Percentiles rank a stretch among this genome's conserved stretches.
phyloP scores from a whole-genome alignment of 352 stramenopile genomes.

The Globisporangium barbulae region DNA sequence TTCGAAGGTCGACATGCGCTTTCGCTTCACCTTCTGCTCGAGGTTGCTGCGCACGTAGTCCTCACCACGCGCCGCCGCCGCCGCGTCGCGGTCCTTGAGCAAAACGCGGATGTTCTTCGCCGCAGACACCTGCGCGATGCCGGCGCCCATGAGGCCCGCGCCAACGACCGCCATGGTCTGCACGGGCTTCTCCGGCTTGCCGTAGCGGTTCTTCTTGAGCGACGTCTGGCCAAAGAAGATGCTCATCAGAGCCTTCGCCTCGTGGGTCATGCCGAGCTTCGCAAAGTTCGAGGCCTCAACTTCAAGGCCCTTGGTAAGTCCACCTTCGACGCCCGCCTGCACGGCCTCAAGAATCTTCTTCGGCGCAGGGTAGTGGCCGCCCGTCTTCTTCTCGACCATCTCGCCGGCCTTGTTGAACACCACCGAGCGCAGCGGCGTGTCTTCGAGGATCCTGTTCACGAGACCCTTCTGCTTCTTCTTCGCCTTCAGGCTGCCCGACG shows the following conservation, averaged over 20 bases:
- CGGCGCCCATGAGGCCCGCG: slow-evolving; percentile 98
- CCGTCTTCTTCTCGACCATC: slow-evolving; percentile 97
- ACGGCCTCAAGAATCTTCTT: slow-evolving; percentile 93
- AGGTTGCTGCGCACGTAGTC: slow-evolving; percentile 95
- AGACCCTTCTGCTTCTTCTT: slow-evolving; percentile 90
- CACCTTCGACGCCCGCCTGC: slow-evolving; percentile 85
- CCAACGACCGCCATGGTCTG: slow-evolving; percentile 96
- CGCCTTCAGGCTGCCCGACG: slow-evolving; percentile 87
- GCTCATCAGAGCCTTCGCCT: slow-evolving; percentile 95
- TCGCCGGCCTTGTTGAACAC: slow-evolving; percentile 95
- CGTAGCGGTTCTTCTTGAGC: slow-evolving; percentile 97
- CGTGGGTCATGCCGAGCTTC: slow-evolving; percentile 94
- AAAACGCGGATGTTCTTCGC: slow-evolving; percentile 94
- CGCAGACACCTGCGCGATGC: slow-evolving; percentile 95
- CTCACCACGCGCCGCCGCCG: slow-evolving; percentile 75
- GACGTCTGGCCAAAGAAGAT: slow-evolving; percentile 98
- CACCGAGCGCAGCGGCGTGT: slow-evolving; percentile 90
- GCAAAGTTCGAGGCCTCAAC: slow-evolving; percentile 95
- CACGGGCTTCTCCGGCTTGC: slow-evolving; percentile 79
- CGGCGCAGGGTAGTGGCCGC: slow-evolving; percentile 95
- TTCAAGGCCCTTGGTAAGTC: slow-evolving; percentile 79
- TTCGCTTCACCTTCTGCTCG: slow-evolving; percentile 94
- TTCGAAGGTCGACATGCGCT: slow-evolving; percentile 91
- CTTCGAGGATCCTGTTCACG: slow-evolving; percentile 91
- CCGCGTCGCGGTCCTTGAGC: slow-evolving; percentile 95